These are phyloP conservation scores for Asterophora lycoperdoides DNA, from an alignment of 768 basidiomycete species.

Conservation along the genomic window DNA sequence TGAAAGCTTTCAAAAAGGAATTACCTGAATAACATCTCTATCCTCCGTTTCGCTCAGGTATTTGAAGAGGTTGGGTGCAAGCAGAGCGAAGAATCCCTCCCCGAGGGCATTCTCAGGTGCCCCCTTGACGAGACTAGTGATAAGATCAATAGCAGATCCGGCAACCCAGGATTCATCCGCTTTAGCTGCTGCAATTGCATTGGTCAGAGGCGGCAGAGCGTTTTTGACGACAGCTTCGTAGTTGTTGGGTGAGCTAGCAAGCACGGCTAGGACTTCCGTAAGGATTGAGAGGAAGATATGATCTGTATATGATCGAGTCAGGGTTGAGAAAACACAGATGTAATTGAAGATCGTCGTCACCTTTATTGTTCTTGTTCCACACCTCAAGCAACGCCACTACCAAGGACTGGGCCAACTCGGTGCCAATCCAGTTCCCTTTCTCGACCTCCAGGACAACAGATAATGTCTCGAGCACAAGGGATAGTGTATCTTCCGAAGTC, in stretches of 20 bases:
- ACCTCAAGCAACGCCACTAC: conserved; percentile 68
- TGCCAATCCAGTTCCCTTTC: conserved; percentile 66
- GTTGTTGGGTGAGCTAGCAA: conserved; percentile 61
- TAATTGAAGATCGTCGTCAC: conserved; percentile 29
- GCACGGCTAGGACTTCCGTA: conserved; percentile 69
- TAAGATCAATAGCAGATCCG: conserved; percentile 77
- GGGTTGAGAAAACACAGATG: background rate
- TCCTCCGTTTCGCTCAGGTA: conserved; percentile 73
- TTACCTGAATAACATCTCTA: conserved; percentile 77
- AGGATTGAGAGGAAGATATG: conserved; percentile 86
- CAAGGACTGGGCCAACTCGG: conserved; percentile 61
- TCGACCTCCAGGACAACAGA: conserved; percentile 75
- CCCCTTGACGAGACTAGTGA: conserved; percentile 68
- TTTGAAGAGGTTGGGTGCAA: conserved; percentile 74
- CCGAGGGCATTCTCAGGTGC: conserved; percentile 63
- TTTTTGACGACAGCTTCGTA: conserved; percentile 71
- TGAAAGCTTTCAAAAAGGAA: background rate
- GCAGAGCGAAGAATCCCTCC: conserved; percentile 69
- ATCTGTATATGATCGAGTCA: conserved; percentile 39
- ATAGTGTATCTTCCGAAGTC: conserved; percentile 84
- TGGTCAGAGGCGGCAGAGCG: conserved; percentile 69
- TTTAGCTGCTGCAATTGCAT: conserved; percentile 54
- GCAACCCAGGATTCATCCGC: conserved; percentile 70
- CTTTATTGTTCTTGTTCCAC: conserved; percentile 86
- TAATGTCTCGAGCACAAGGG: conserved; percentile 83